Base-by-base conservation (phyloP, 371 early-diverging fungal genomes). In the Mucor saturninus region DNA sequence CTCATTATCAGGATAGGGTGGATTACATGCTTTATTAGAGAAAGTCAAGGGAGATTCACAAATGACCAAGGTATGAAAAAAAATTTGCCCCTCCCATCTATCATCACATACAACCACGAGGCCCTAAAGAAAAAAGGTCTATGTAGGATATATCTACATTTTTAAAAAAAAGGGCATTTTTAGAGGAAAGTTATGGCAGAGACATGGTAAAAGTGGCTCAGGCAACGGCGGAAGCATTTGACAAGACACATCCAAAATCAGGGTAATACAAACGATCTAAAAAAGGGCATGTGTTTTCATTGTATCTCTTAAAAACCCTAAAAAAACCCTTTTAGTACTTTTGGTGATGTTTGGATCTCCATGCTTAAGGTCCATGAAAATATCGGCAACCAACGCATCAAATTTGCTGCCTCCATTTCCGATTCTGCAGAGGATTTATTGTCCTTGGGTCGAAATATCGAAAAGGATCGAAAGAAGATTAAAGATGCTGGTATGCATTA, bases 401-500 rank as follows among this genome's bases (percentile, higher is more conserved):
- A 86, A 58, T 87, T 91, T 67, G 72, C 91, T 2, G 60, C 76
- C 8, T 71, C 78, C 31, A 79, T 93, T 50, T 68, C 80, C 2
- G 89, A 88, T 42, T 73, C 91, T 21, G 84, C 90, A 26, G 94
- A 93, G 5, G 92, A 92, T 49, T 71, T 93, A 29, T 69, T 78
- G 28, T 68, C 85, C 0, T 73, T 91, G 3, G 78, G 83, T 61
- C 92, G 90, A 74, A 90, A 91, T 59, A 90, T 90, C 5, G 95
- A 93, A 57, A 81, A 90, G 31, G 86, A 86, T 54, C 81, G 95
- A 59, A 94, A 94, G 65, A 89, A 90, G 88, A 83, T 90, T 21
- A 93, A 93, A 71, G 94, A 93, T 50, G 82, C 89, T 31, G 89
- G 90, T 13, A 75, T 76, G 42, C 87, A 84, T 53, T 86, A 91